These are phyloP conservation scores for Dysphania ambrosioides DNA, from an alignment of 148 eudicot species.

Conservation along the genomic window DNA sequence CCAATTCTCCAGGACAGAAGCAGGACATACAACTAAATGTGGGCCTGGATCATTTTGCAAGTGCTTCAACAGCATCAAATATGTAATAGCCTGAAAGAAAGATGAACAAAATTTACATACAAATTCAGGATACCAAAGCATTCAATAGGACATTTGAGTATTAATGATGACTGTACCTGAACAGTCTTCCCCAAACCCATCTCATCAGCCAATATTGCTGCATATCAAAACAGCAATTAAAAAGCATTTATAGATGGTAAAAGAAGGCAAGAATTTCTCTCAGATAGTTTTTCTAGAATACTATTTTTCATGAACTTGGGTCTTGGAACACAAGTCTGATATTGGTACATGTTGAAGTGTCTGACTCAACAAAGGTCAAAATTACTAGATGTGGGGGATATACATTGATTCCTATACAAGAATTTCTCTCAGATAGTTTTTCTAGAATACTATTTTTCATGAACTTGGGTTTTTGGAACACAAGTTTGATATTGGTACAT, in stretches of 20 bases:
- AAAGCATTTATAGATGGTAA: background rate
- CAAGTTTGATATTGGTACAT: background rate
- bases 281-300: background rate
- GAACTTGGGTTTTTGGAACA: background rate
- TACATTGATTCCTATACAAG: too few relatives aligned
- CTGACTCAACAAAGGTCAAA: too few relatives aligned
- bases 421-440: background rate
- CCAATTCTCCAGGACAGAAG: slow-evolving; percentile 98
- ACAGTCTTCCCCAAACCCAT: slow-evolving; percentile 99
- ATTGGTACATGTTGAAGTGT: too few relatives aligned
- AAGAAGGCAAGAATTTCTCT: background rate
- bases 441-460: background rate
- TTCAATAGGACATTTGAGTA: background rate
- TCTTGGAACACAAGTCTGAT: background rate
- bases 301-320: background rate
- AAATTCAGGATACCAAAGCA: slow-evolving; percentile 19
- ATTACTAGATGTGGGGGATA: too few relatives aligned
- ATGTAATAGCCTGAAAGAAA: slow-evolving; percentile 76
- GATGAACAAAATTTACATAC: slow-evolving; percentile 3
- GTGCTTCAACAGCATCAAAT: slow-evolving; percentile 77
- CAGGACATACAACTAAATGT: slow-evolving; percentile 94
- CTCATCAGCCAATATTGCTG: slow-evolving; percentile 99
- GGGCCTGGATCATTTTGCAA: slow-evolving; percentile 94
- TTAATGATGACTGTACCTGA: slow-evolving; percentile 48
- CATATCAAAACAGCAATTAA: slow-evolving; percentile 10